These are phyloP conservation scores for Ambrosia hybrid DNA, from an alignment of 140 eudicot genomes.

Conservation along the genomic window DNA sequence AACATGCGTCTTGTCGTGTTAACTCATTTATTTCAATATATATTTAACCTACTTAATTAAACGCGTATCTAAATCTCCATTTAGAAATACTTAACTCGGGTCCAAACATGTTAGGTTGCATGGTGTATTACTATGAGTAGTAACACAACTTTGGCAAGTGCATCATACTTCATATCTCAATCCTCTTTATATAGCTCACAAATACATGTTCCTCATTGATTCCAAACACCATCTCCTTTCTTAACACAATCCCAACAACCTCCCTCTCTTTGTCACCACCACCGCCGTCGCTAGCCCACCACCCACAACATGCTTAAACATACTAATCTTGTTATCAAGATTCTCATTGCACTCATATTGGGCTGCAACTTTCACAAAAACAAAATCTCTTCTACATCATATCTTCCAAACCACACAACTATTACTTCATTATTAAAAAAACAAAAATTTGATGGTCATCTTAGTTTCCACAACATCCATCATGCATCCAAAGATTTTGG, in stretches of 20 bases:
- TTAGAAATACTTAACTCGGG: background rate
- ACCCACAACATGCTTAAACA: constrained; percentile 35
- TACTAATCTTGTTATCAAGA: constrained; percentile 35
- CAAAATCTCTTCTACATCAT: constrained; percentile 41
- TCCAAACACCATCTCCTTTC: constrained; percentile 34
- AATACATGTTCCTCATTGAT: constrained; percentile 25
- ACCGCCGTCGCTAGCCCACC: constrained; percentile 5
- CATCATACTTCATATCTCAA: constrained; percentile 30
- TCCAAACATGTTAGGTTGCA: constrained; percentile 27
- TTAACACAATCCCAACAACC: constrained; percentile 8
- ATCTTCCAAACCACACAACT: constrained; percentile 35
- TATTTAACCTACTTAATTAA: background rate
- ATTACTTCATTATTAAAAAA: constrained; percentile 31
- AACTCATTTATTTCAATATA: background rate
- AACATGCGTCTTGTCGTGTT: background rate
- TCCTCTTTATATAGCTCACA: constrained; percentile 49
- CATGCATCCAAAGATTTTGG: constrained; percentile 93
- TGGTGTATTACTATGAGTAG: constrained; percentile 16
- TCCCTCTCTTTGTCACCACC: constrained; percentile 27
- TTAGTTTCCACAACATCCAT: constrained; percentile 44
- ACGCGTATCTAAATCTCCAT: background rate
- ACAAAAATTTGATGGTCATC: constrained; percentile 51
- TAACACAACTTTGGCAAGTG: constrained; percentile 26
- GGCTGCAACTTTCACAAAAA: constrained; percentile 40
- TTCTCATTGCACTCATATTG: constrained; percentile 50